phyloP scores from a whole-genome alignment of 805 yeast species.

The Starmerella potacharoeniae region DNA sequence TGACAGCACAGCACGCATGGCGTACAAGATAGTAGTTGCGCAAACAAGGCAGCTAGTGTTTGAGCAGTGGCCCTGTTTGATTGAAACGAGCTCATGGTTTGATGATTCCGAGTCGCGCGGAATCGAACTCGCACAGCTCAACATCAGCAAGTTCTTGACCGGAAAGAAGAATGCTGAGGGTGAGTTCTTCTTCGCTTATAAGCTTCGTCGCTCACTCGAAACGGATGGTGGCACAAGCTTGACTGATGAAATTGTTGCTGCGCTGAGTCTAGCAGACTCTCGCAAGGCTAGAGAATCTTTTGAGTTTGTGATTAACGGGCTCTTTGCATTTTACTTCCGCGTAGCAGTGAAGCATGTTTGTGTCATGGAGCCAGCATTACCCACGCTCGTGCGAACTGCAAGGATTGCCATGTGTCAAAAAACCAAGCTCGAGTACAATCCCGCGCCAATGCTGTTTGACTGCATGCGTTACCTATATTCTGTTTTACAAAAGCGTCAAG shows the following conservation, averaged over 20 bases:
- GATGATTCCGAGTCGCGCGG: background rate
- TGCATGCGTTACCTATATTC: background rate
- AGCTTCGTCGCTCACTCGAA: slow-evolving; percentile 8
- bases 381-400: slow-evolving; percentile 3
- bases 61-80: slow-evolving; percentile 7
- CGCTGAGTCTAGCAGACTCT: slow-evolving; percentile 3
- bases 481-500: background rate
- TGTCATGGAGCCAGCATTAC: background rate
- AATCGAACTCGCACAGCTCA: slow-evolving; percentile 3
- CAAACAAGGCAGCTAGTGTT: slow-evolving; percentile 1
- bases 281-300: slow-evolving; percentile 4
- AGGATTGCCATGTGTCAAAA: background rate
- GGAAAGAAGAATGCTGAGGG: background rate
- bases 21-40: background rate
- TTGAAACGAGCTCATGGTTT: background rate
- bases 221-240: slow-evolving; percentile 5
- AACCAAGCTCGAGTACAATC: background rate
- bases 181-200: slow-evolving; percentile 15
- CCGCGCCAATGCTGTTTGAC: background rate
- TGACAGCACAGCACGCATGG: background rate
- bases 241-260: slow-evolving; percentile 7
- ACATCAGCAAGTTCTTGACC: background rate
- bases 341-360: background rate
- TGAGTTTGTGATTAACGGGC: slow-evolving; percentile 11
- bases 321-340: slow-evolving; percentile 10